phyloP scores from a whole-genome alignment of 371 early-diverging fungal species.

The Actinomortierella wolfii region DNA sequence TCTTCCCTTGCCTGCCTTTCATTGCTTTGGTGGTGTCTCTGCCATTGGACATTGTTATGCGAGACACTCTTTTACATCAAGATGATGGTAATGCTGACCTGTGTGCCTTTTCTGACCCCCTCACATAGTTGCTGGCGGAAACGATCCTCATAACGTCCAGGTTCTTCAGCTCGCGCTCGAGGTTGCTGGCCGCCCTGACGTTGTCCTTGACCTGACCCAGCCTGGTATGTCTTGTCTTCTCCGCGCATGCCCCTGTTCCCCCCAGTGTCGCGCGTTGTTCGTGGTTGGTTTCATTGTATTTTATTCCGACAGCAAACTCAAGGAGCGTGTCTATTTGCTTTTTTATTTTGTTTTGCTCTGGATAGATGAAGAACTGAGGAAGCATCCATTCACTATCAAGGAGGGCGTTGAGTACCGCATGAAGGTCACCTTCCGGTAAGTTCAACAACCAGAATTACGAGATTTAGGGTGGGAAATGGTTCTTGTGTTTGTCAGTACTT shows the following conservation, averaged over 20 bases:
- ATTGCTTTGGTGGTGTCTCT: background rate
- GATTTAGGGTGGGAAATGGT: background rate
- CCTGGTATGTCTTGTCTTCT: slow-evolving; percentile 37
- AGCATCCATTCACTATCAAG: slow-evolving; percentile 86
- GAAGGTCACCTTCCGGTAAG: slow-evolving; percentile 85
- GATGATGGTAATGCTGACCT: background rate
- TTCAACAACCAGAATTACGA: background rate
- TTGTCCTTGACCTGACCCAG: slow-evolving; percentile 84
- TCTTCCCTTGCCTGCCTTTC: background rate
- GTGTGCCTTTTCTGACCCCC: background rate
- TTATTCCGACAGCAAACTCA: background rate
- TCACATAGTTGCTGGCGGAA: background rate
- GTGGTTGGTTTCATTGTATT: background rate
- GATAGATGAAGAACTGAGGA: slow-evolving; percentile 61
- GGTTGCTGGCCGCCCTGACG: slow-evolving; percentile 81
- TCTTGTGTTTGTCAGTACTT: background rate
- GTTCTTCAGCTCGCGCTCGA: slow-evolving; percentile 73
- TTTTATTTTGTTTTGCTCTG: background rate
- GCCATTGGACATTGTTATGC: too few species aligned
- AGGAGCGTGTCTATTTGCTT: background rate
- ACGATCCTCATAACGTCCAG: slow-evolving; percentile 45
- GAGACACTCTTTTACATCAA: slow-evolving; percentile 9
- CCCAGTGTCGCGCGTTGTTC: background rate
- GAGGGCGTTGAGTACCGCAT: slow-evolving; percentile 94
- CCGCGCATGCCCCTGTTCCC: background rate